phyloP scores from a whole-genome alignment of 1,284 basidiomycete species.

The Papiliotrema terrestris region DNA sequence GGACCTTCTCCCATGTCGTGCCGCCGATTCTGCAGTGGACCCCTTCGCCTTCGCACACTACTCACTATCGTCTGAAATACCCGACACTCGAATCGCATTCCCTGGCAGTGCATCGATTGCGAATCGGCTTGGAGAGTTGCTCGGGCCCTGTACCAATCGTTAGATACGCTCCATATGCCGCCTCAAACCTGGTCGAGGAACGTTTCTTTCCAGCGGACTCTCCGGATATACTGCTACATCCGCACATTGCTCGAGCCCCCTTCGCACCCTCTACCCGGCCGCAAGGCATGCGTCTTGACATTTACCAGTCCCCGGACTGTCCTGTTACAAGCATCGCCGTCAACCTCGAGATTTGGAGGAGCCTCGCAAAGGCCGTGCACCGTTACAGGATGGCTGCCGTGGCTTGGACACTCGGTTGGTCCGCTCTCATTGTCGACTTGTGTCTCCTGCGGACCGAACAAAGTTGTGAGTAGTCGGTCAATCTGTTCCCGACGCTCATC shows the following conservation, averaged over 20 bases:
- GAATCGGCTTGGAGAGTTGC: too few relatives aligned
- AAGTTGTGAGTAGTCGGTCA: too few relatives aligned
- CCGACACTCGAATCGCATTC: too few relatives aligned
- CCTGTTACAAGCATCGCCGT: constrained; percentile 54
- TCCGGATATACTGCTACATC: constrained; percentile 59
- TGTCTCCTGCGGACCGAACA: too few relatives aligned
- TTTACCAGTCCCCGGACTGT: constrained; percentile 47
- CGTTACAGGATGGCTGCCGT: constrained; percentile 68
- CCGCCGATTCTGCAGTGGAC: too few relatives aligned
- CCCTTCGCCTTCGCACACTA: too few relatives aligned
- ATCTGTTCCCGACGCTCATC: too few relatives aligned
- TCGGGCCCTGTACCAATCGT: too few relatives aligned
- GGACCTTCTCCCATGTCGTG: too few relatives aligned
- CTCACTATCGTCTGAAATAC: too few relatives aligned
- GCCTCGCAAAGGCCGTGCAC: constrained; percentile 63
- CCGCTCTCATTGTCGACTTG: constrained; percentile 34
- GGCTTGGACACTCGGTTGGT: constrained; percentile 67
- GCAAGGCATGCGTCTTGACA: constrained; percentile 17
- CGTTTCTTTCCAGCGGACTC: constrained; percentile 55
- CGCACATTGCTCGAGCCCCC: constrained; percentile 63
- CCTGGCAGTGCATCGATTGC: too few relatives aligned
- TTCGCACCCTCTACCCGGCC: constrained; percentile 51
- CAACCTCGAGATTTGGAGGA: constrained; percentile 63
- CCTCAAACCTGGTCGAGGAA: constrained; percentile 52
- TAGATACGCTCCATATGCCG: too few relatives aligned